Conservation (phyloP, 1,284 basidiomycete genomes). For the Papiliotrema terrestris region DNA sequence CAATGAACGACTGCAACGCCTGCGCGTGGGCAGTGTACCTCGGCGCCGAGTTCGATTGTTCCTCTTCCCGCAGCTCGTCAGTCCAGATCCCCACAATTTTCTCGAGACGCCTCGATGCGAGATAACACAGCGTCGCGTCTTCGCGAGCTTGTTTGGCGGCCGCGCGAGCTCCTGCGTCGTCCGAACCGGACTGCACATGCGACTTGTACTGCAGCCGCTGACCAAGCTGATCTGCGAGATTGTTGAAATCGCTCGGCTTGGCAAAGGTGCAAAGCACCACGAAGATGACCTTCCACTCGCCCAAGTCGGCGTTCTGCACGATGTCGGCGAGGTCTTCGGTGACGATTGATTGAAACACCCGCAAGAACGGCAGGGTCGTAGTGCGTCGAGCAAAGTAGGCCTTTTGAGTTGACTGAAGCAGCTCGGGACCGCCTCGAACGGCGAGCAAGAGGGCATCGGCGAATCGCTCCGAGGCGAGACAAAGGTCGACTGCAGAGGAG, state of each 20-base stretch:
- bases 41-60: constrained; percentile 55
- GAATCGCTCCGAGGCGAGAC: constrained; percentile 82
- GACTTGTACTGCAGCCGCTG: constrained; percentile 83
- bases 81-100: constrained; percentile 88
- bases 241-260: constrained; percentile 74
- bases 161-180: constrained; percentile 49
- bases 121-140: constrained; percentile 87
- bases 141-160: constrained; percentile 66
- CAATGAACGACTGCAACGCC: constrained; percentile 89
- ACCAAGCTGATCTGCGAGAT: constrained; percentile 86
- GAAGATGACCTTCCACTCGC: constrained; percentile 96
- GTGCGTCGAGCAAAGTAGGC: constrained; percentile 87
- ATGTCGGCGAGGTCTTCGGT: constrained; percentile 88
- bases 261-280: constrained; percentile 97
- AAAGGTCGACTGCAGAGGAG: constrained; percentile 84
- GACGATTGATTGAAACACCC: constrained; percentile 93
- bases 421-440: constrained; percentile 81
- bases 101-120: constrained; percentile 86
- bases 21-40: constrained; percentile 81
- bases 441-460: constrained; percentile 94
- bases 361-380: constrained; percentile 76
- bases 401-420: constrained; percentile 86
- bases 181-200: constrained; percentile 57
- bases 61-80: constrained; percentile 87
- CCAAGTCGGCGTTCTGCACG: constrained; percentile 90